Base-by-base conservation (phyloP, 1,139 yeast species). In the Protomyces pachydermus region DNA sequence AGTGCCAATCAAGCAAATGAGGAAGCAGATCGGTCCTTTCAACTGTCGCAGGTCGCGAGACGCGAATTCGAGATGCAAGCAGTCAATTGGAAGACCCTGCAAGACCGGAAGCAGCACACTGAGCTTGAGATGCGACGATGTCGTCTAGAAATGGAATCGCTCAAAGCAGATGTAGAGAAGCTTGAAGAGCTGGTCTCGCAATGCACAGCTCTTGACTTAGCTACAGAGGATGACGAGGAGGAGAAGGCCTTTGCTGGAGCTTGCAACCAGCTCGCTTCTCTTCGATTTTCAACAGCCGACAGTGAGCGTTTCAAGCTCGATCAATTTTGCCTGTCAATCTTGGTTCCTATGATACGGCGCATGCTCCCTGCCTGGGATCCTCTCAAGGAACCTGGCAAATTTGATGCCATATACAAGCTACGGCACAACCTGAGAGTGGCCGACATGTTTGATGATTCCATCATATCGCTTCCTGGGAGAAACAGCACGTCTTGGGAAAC, bases 311-410 rank as follows among this genome's bases (percentile, higher is more conserved):
- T 42, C 25, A 42, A 42, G 23, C 20, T 42, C 48, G 72, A 74
- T 38, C 73, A 72, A 34, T 45, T 76, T 1, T 71, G 78, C 0
- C 70, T 75, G 1, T 70, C 78, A 0, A 67, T 73, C 1, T 25
- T 79, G 2, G 66, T 68, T 6, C 77, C 79, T 0, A 42, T 69
- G 3, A 67, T 76, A 9, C 63, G 66, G 4, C 48, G 60, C 1
- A 62, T 71, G 2, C 65, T 80, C 34, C 67, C 68, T 0, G 12
- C 61, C 1, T 81, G 84, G 82, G 71, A 76, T 54, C 79, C 81
- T 0, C 66, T 73, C 2, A 70, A 72, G 12, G 70, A 78, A n/a
- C 70, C 79, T 2, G 67, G 67, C 0, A 61, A 56, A 18, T 69
- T 42, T 16, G 48, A 42, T 18, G 20, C 48, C 0, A 20, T 16